phyloP scores from a whole-genome alignment of 73 alveolate species.

The Loxodes magnus region DNA sequence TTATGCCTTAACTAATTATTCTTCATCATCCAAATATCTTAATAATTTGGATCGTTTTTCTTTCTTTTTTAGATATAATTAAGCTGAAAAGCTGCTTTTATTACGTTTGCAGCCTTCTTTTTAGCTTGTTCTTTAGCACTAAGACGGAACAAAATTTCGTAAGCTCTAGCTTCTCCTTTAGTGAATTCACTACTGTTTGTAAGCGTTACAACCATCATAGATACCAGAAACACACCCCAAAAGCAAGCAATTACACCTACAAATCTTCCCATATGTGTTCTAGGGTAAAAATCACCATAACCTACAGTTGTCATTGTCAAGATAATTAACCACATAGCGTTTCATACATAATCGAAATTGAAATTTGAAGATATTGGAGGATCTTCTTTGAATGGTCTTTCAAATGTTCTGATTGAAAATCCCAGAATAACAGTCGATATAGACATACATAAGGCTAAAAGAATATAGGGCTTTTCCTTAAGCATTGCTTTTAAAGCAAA shows the following conservation, averaged over 20 bases:
- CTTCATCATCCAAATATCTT: neutral
- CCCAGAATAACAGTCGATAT: constrained; percentile 29
- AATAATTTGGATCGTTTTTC: constrained; percentile 13
- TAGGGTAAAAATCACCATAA: constrained; percentile 93
- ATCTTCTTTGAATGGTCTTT: constrained; percentile 23
- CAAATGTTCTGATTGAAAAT: constrained; percentile 30
- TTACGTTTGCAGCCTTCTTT: constrained; percentile 24
- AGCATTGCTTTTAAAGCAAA: constrained; percentile 42
- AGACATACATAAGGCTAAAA: constrained; percentile 20
- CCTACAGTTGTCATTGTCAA: constrained; percentile 93
- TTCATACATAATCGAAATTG: constrained; percentile 29
- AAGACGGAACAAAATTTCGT: constrained; percentile 27
- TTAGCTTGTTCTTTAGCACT: constrained; percentile 30
- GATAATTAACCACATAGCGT: constrained; percentile 85
- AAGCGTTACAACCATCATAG: constrained; percentile 77
- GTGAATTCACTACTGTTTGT: constrained; percentile 52
- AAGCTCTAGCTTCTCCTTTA: constrained; percentile 46
- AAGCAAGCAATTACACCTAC: constrained; percentile 79
- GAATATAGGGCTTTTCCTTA: constrained; percentile 42
- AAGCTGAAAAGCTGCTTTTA: constrained; percentile 7
- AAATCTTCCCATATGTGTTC: constrained; percentile 87
- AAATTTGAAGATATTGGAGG: constrained; percentile 15
- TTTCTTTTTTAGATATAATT: neutral
- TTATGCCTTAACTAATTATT: neutral
- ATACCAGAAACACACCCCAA: constrained; percentile 86